A percentile compares a stretch with the other conserved stretches of the same genome.
Conservation (phyloP, 345 rosid species). For the Salix udensis region DNA sequence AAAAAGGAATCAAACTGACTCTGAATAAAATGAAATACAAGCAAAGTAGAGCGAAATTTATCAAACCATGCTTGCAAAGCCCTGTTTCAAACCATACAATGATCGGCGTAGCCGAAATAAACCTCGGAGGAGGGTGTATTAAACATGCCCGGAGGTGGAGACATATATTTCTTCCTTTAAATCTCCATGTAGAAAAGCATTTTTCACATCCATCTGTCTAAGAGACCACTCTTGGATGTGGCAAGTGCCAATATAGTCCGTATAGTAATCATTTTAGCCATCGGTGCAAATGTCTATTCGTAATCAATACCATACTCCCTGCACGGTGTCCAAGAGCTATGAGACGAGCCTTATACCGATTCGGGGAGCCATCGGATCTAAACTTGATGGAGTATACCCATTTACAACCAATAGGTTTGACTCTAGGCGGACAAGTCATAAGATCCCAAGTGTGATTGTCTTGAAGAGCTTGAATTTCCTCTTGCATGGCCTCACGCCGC, state of each 20-base stretch:
- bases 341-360: neutral
- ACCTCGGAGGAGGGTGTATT: no score
- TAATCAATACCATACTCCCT: neutral
- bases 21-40: no score
- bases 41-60: no score
- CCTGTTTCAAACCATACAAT: neutral
- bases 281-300: neutral
- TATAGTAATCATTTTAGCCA: neutral
- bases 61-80: neutral
- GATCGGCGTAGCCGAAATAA: no score
- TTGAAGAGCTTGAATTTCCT: neutral
- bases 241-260: neutral
- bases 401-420: neutral
- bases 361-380: neutral
- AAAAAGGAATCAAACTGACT: no score
- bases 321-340: neutral
- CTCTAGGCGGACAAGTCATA: neutral
- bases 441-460: neutral
- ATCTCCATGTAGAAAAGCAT: no score
- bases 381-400: neutral
- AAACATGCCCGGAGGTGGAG: no score
- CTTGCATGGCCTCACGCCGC: neutral
- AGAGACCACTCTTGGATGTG: neutral
- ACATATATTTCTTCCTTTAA: no score
- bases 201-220: neutral